Base-by-base conservation (phyloP, 371 early-diverging fungal species). In the Actinomucor elegans region DNA sequence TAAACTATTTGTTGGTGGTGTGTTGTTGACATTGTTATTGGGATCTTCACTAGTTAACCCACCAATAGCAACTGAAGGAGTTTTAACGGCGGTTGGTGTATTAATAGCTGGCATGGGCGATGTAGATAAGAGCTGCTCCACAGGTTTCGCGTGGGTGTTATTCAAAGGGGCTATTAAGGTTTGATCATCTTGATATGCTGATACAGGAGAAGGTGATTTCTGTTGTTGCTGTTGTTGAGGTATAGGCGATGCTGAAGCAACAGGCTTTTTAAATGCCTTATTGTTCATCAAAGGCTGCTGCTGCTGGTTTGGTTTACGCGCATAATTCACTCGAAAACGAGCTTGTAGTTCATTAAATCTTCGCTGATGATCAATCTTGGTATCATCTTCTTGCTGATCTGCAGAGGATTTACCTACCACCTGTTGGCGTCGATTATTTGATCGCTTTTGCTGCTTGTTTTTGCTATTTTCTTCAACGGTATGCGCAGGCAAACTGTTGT, bases 261-360 rank as follows among this genome's bases (percentile, higher is more conserved):
- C n/a, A n/a, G n/a, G n/a, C 9, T 42, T 42, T 7, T 42, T 42
- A 14, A 10, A 2, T 1, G 42, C 23, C 15, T 42, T 42, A 5
- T 27, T 27, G n/a, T n/a, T n/a, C n/a, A n/a, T n/a, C n/a, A n/a
- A n/a, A n/a, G n/a, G n/a, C 11, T 42, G 23, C 29, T 35, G 49
- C 21, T 52, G 52, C 28, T 38, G 63, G 21, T 18, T 60, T 53
- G 42, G 56, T 28, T 61, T 61, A 18, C 38, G 37, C n/a, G 32
- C 35, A 61, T 61, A 61, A 35, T 61, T 61, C 27, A 53, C 52
- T 57, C 58, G 55, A 29, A 55, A 61, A 23, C 45, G 61, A 26
- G 66, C 66, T 42, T 66, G 66, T 1, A 60, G 31, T 26, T 66
- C 66, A 42, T 56, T 59, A 12, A 66, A 57, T n/a, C 66, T 48